A percentile compares a stretch with the other conserved stretches of the same genome.
Evolutionary conservation across 2,329 filamentous ascomycete species (phyloP).

Genomic region (Diaporthe ampelina): DNA sequence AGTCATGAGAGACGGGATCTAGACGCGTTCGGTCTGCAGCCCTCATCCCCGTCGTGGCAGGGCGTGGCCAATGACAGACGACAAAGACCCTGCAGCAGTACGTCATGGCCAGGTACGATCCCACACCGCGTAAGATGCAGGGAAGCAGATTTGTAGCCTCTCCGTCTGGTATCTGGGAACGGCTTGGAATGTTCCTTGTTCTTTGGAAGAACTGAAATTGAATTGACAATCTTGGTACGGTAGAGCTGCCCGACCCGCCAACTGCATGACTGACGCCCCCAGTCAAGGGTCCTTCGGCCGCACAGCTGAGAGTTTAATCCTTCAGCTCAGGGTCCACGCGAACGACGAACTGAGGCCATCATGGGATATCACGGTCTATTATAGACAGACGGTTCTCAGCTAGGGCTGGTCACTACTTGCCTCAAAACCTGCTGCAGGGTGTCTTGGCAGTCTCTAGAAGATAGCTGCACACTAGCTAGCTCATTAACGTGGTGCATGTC

Average conservation of each 20-base stretch:
- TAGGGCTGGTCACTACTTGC: not conserved
- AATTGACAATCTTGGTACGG: not conserved
- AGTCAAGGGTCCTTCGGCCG: not conserved
- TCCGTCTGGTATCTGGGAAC: not conserved
- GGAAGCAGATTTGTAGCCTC: not conserved
- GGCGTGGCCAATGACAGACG: slow-evolving; percentile 4
- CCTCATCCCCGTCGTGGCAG: slow-evolving; percentile 4
- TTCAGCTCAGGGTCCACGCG: slow-evolving; percentile 3
- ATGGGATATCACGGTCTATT: not conserved
- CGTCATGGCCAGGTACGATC: slow-evolving; percentile 33
- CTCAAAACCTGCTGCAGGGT: not conserved
- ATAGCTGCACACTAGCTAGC: not conserved
- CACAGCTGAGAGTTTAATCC: not conserved
- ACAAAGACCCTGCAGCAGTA: not conserved
- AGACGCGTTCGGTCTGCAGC: not conserved
- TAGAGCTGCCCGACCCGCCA: not conserved
- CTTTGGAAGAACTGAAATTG: not conserved
- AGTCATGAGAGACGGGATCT: slow-evolving; percentile 2
- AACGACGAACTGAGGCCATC: not conserved
- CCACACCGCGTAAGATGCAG: slow-evolving; percentile 2
- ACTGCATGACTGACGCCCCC: not conserved
- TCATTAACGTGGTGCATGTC: not conserved
- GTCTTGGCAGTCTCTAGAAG: not conserved
- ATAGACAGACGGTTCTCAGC: not conserved
- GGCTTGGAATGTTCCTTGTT: not conserved